phyloP scores from a whole-genome alignment of 192 early-diverging fungal species.

The Backusella psychrophila region DNA sequence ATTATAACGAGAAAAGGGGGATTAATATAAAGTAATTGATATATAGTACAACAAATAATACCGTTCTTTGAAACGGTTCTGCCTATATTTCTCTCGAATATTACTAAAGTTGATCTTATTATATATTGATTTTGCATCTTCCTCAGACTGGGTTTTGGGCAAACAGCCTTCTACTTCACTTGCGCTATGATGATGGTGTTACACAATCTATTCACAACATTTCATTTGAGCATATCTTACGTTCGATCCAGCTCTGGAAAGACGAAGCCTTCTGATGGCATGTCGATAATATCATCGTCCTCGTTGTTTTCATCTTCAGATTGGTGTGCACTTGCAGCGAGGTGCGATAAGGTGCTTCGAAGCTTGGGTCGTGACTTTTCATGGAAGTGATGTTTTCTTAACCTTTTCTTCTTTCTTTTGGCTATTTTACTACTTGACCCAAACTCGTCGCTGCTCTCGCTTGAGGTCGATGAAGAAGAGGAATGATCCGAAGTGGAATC shows the following conservation, averaged over 20 bases:
- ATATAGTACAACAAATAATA: background rate
- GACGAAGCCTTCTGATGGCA: constrained; percentile 2
- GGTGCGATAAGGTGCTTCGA: constrained; percentile 14
- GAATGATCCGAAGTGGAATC: background rate
- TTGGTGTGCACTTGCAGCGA: background rate
- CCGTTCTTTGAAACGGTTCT: constrained; percentile 22
- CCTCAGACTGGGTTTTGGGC: background rate
- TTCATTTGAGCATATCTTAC: background rate
- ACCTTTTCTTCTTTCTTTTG: constrained; percentile 18
- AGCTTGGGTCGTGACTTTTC: constrained; percentile 1
- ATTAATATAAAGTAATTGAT: background rate
- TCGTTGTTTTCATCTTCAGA: constrained; percentile 11
- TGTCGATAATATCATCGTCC: constrained; percentile 4
- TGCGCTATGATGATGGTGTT: constrained; percentile 17
- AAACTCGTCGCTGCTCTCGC: constrained; percentile 12
- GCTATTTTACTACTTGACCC: constrained; percentile 5
- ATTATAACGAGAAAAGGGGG: background rate
- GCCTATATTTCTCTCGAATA: constrained; percentile 26
- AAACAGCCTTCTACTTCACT: constrained; percentile 23
- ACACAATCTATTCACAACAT: background rate
- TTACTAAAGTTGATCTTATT: constrained; percentile 30
- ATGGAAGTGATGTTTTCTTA: constrained; percentile 17
- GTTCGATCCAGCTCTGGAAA: constrained; percentile 16
- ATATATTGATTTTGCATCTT: background rate
- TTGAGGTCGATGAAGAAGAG: background rate